A percentile compares a stretch with the other conserved stretches of the same genome.
phyloP scores from a whole-genome alignment of 1,139 yeast genomes.

The Debaryomyces nepalensis region DNA sequence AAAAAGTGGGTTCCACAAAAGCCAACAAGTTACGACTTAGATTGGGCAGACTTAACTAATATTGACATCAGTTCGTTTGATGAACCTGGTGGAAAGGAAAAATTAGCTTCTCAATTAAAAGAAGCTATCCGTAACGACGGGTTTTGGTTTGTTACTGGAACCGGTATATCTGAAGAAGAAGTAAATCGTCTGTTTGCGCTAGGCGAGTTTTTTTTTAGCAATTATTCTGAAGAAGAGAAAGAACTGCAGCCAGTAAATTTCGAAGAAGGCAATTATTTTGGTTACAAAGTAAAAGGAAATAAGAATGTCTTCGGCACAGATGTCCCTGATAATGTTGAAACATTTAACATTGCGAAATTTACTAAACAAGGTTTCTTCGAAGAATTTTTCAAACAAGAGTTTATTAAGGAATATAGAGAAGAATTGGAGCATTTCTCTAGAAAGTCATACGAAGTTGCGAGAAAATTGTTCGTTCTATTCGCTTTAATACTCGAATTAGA shows the following conservation, averaged over 20 bases:
- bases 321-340: slow-evolving; percentile 36
- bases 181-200: slow-evolving; percentile 32
- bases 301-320: slow-evolving; percentile 33
- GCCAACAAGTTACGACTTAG: slow-evolving; percentile 31
- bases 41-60: slow-evolving; percentile 37
- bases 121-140: slow-evolving; percentile 35
- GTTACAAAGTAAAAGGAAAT: slow-evolving; percentile 33
- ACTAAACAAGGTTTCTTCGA: slow-evolving; percentile 28
- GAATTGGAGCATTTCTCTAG: slow-evolving; percentile 29
- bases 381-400: slow-evolving; percentile 28
- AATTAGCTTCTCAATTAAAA: slow-evolving; percentile 31
- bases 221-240: slow-evolving; percentile 33
- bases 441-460: slow-evolving; percentile 29
- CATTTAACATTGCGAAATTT: slow-evolving; percentile 39
- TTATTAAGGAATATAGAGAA: slow-evolving; percentile 26
- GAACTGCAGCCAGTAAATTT: slow-evolving; percentile 31
- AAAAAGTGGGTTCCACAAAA: slow-evolving; percentile 30
- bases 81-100: slow-evolving; percentile 30
- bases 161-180: slow-evolving; percentile 32
- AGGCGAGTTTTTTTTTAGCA: slow-evolving; percentile 34
- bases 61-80: slow-evolving; percentile 35
- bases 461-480: slow-evolving; percentile 32
- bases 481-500: slow-evolving; percentile 38
- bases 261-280: slow-evolving; percentile 36
- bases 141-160: slow-evolving; percentile 35